These are phyloP conservation scores for Russula sp. DNA, from an alignment of 768 basidiomycete genomes.

Conservation along the genomic window DNA sequence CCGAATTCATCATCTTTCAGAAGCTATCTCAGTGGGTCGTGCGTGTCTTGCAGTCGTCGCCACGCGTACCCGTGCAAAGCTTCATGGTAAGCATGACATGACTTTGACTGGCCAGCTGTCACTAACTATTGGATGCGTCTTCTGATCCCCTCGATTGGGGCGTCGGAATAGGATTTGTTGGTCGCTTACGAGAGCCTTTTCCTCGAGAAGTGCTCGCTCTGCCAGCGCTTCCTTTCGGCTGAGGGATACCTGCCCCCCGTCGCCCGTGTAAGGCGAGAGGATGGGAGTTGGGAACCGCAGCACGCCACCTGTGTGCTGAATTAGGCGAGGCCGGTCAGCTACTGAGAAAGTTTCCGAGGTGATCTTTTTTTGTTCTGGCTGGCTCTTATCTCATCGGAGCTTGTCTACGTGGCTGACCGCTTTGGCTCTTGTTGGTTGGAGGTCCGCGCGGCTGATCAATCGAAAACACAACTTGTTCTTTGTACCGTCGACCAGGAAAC, in stretches of 20 bases:
- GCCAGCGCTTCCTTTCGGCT: constrained; percentile 58
- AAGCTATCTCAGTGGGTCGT: constrained; percentile 62
- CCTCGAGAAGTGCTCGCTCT: constrained; percentile 50
- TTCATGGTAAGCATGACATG: constrained; percentile 40
- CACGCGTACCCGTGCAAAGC: constrained; percentile 46
- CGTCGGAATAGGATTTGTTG: constrained; percentile 41
- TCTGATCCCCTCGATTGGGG: constrained; percentile 9
- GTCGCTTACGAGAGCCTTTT: constrained; percentile 57
- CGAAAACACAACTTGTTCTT: not conserved
- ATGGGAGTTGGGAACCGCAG: constrained; percentile 42
- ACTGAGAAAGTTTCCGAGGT: not conserved
- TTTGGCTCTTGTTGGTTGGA: not conserved
- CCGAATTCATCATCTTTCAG: constrained; percentile 58
- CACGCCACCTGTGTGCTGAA: constrained; percentile 41
- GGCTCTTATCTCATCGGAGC: constrained; percentile 5
- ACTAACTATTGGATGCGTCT: not conserved
- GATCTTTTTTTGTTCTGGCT: not conserved
- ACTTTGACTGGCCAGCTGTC: not conserved
- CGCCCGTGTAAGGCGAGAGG: constrained; percentile 47
- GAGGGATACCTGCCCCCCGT: constrained; percentile 73
- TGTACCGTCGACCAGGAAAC: not conserved
- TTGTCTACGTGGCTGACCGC: not conserved
- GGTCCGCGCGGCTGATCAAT: not conserved
- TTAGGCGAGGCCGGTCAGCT: not conserved
- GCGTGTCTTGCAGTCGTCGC: constrained; percentile 50